Evolutionary conservation across 768 basidiomycete species (phyloP).

Genomic region (Pleurotus pulmonarius): DNA sequence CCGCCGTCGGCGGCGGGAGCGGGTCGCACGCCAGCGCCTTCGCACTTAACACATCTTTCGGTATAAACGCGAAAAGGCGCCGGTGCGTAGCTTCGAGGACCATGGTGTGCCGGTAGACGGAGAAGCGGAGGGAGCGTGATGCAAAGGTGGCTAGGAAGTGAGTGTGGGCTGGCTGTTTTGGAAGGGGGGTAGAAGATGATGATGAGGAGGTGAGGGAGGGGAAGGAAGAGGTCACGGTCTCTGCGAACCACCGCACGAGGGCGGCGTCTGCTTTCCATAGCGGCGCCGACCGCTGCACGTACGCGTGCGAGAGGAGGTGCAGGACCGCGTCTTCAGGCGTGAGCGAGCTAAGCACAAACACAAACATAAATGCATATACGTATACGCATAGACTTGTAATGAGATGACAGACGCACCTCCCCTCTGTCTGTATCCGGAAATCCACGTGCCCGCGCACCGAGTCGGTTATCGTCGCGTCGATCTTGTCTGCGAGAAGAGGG

Average conservation of each 20-base stretch:
- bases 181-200: constrained; percentile 10
- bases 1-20: constrained; percentile 63
- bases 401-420: constrained; percentile 38
- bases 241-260: constrained; percentile 63
- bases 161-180: constrained; percentile 26
- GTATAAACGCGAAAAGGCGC: constrained; percentile 68
- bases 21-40: constrained; percentile 81
- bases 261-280: constrained; percentile 75
- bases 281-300: constrained; percentile 69
- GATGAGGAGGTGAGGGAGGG: constrained; percentile 25
- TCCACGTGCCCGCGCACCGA: constrained; percentile 56
- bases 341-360: constrained; percentile 27
- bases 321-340: constrained; percentile 43
- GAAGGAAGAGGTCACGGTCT: constrained; percentile 46
- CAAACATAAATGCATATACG: not conserved
- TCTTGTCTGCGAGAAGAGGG: constrained; percentile 81
- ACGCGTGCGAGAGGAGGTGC: constrained; percentile 85
- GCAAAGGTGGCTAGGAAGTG: constrained; percentile 37
- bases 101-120: constrained; percentile 72
- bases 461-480: constrained; percentile 62
- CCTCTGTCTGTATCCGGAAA: constrained; percentile 69
- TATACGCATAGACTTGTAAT: too few relatives aligned
- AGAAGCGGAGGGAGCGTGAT: constrained; percentile 36
- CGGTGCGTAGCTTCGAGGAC: constrained; percentile 66
- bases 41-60: constrained; percentile 44